Evolutionary conservation across 1,284 basidiomycete species (phyloP).

Genomic region (Apiotrichum gamsii): DNA sequence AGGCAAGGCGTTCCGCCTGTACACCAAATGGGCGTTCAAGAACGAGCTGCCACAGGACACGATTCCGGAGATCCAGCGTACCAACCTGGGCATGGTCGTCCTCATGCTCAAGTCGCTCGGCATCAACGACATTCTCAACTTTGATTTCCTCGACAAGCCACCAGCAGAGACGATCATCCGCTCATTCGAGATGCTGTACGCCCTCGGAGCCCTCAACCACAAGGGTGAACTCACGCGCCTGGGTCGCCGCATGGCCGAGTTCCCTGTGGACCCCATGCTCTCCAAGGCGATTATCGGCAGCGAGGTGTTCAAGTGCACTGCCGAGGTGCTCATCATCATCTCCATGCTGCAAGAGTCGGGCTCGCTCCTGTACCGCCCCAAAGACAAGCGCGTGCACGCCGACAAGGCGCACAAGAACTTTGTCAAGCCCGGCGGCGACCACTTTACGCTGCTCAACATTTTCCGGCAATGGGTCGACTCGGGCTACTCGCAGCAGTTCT

Average conservation of each 20-base stretch:
- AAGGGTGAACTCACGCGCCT: conserved; percentile 92
- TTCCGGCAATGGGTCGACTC: conserved; percentile 99
- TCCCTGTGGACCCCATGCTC: conserved; percentile 97
- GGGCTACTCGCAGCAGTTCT: conserved; percentile 86
- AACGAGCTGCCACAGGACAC: conserved; percentile 59
- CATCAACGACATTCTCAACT: conserved; percentile 59
- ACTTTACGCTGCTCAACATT: conserved; percentile 93
- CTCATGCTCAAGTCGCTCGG: conserved; percentile 58
- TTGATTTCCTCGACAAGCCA: conserved; percentile 60
- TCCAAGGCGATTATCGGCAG: conserved; percentile 94
- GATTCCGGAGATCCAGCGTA: conserved; percentile 55
- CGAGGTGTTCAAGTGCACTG: conserved; percentile 90
- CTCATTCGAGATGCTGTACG: conserved; percentile 87
- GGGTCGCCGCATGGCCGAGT: conserved; percentile 95
- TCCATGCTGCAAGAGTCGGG: conserved; percentile 94
- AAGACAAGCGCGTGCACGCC: conserved; percentile 92
- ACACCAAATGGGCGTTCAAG: conserved; percentile 60
- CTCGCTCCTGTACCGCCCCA: conserved; percentile 92
- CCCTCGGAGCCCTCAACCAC: conserved; percentile 92
- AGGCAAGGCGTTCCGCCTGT: conserved; percentile 89
- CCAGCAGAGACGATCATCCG: conserved; percentile 98
- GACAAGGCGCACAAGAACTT: conserved; percentile 97
- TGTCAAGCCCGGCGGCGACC: conserved; percentile 90
- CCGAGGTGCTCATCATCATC: conserved; percentile 95
- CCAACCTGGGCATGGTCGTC: conserved; percentile 51